A percentile compares a stretch with the other conserved stretches of the same genome.
Evolutionary conservation across 495 filamentous ascomycete genomes (phyloP).

Genomic region (Aspergillus sclerotiicarbonarius): DNA sequence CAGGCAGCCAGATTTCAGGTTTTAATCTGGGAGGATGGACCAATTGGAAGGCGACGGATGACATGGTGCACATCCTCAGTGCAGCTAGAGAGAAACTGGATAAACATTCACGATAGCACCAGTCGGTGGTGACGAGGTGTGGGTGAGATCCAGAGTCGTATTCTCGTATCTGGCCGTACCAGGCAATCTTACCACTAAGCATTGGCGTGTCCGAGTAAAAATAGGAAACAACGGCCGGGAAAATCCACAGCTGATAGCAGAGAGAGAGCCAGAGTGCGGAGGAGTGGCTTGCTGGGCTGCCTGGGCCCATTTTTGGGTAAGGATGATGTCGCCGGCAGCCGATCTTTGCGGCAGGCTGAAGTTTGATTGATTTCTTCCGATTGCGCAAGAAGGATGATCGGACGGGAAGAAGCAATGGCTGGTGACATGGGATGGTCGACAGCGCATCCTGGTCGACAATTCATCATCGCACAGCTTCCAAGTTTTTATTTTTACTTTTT

Average conservation of each 20-base stretch:
- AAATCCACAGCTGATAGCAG: not conserved
- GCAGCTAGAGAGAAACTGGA: not conserved
- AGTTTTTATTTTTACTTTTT: not conserved
- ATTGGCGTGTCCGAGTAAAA: slow-evolving; percentile 4
- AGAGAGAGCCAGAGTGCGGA: not conserved
- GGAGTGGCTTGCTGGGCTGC: not conserved
- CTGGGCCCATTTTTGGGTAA: not conserved
- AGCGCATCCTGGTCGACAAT: not conserved
- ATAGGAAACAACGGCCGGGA: slow-evolving; percentile 3
- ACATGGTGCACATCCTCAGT: slow-evolving; percentile 1
- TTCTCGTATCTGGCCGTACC: not conserved
- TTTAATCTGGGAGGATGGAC: not conserved
- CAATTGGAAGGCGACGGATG: slow-evolving; percentile 5
- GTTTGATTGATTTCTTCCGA: not conserved
- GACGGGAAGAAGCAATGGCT: not conserved
- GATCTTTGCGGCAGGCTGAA: not conserved
- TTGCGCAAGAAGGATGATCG: not conserved
- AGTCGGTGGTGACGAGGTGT: not conserved
- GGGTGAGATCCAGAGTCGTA: not conserved
- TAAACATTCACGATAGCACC: not conserved
- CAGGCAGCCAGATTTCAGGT: slow-evolving; percentile 5
- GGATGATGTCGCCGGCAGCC: slow-evolving; percentile 1
- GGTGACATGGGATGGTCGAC: not conserved
- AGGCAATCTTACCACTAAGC: not conserved
- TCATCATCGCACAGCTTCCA: not conserved